Conservation (phyloP, 768 basidiomycete species). For the Amanita fuliginea region DNA sequence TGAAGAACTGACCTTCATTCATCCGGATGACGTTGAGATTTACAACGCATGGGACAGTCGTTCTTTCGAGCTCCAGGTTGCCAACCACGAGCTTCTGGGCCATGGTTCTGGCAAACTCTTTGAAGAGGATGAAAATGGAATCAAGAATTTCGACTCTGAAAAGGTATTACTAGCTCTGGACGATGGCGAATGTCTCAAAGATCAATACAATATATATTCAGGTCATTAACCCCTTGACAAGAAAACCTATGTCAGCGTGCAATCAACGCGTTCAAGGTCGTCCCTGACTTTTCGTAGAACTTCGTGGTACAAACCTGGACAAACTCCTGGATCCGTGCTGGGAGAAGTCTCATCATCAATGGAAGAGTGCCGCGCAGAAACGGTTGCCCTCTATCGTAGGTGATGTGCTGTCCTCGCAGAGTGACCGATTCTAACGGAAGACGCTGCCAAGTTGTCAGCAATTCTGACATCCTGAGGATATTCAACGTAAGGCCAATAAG, state of each 20-base stretch:
- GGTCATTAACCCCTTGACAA: conserved; percentile 77
- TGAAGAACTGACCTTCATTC: conserved; percentile 74
- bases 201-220: conserved; percentile 14
- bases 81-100: conserved; percentile 82
- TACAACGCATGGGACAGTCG: conserved; percentile 72
- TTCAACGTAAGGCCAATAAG: conserved; percentile 47
- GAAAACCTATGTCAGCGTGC: conserved; percentile 41
- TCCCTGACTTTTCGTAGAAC: conserved; percentile 27
- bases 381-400: conserved; percentile 73
- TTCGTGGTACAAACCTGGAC: conserved; percentile 85
- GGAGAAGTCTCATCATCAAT: conserved; percentile 85
- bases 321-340: conserved; percentile 71
- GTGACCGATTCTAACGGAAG: conserved; percentile 1
- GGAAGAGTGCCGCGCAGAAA: conserved; percentile 91
- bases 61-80: conserved; percentile 82
- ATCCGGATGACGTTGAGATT: conserved; percentile 62
- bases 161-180: conserved; percentile 24
- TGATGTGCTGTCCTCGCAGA: conserved; percentile 4
- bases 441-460: conserved; percentile 48
- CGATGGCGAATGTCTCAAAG: background rate
- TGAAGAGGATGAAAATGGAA: conserved; percentile 64
- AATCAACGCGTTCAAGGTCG: background rate
- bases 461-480: conserved; percentile 65
- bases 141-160: conserved; percentile 71
- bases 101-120: conserved; percentile 82